Evolutionary conservation across 306 rosid species (phyloP), one percentile per base, ranked within the genome.

Genomic region (Vachellia pachyceras): DNA sequence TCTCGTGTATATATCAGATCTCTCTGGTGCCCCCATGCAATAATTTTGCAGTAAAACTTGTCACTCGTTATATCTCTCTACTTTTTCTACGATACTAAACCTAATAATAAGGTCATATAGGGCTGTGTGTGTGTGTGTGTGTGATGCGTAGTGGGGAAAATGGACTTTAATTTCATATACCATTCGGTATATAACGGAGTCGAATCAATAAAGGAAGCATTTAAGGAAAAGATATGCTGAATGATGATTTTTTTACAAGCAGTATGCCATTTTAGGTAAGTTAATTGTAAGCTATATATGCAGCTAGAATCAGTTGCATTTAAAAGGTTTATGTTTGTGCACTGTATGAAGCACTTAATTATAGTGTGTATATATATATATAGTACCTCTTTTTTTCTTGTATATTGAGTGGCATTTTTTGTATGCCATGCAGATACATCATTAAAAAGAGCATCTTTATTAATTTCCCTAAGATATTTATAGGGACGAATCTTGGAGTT

Each of bases 1-100:
- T 71, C 72, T 67, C 18, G 33, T 50, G 75, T 76, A 25, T 10
- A 1, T 22, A 9, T n/a, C 60, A 3, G 29, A 7, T 55, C 25
- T 54, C 6, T 54, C 23, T 18, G 60, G 67, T 46, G 72, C 83
- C 85, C n/a, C 33, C 84, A 78, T 77, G 63, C 52, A 55, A 55
- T 42, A 10, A 29, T 52, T 10, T 52, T 17, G 52, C 13, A 5
- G 72, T 68, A 40, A 68, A 52, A 77, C 35, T 69, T 72, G 42
- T 37, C 78, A 41, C 71, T 83, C 74, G 47, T 82, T 54, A 35
- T 52, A 25, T 64, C 67, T 66, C n/a, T n/a, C 18, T 57, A 68
- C 73, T 33, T 60, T 69, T 61, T 61, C 75, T 39, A 77, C 42
- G 15, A 18, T 40, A 22, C 65, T 85, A 75, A 81, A 45, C 81